Evolutionary conservation across 345 rosid genomes (phyloP), one percentile per base, ranked within the genome.

Genomic region (Pelargonium nanum): DNA sequence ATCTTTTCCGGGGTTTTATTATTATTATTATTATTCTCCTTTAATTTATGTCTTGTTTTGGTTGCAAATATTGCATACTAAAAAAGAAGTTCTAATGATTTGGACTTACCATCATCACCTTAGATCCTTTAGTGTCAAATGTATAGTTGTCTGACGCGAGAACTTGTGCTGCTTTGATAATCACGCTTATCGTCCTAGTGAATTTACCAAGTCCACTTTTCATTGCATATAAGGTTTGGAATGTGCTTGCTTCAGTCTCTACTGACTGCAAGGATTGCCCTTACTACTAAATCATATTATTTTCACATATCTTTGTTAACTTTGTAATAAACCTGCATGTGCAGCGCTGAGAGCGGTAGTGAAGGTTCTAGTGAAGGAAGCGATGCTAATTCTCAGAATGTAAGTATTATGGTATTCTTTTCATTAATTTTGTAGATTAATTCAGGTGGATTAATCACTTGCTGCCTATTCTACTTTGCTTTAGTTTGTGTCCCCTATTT

Each of bases 321-420:
- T 17, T 51, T 72, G 54, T 59, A 56, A 23, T 28, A 60, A 22
- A 54, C 57, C 40, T 70, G 52, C 34, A 25, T 59, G 32, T 75
- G 71, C 67, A 89, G 99, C 74, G 91, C 80, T 22, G 99, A 93
- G 68, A 93, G 88, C 76, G 94, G 66, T 63, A 87, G 96, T 74
- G 99, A 87, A 74, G 97, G 94, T 70, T 77, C 96, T 57, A 93
- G 97, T 77, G 97, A 87, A 82, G 97, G 97, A 75, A 89, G 99
- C 65, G 99, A 93, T 70, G 96, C 80, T 34, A 81, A 85, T 75
- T 89, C 97, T 63, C 96, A 87, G 66, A 85, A 78, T 61, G 99
- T 93, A 77, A 84, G 96, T 72, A 21, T 63, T 0, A 9, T 61
- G 57, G 56, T 32, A 55, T 54, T 71, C 48, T 55, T 1, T 52